Evolutionary conservation across 2,329 filamentous ascomycete genomes (phyloP), one percentile per base, ranked within the genome.

Genomic region (Aspergillus aculeatinus): DNA sequence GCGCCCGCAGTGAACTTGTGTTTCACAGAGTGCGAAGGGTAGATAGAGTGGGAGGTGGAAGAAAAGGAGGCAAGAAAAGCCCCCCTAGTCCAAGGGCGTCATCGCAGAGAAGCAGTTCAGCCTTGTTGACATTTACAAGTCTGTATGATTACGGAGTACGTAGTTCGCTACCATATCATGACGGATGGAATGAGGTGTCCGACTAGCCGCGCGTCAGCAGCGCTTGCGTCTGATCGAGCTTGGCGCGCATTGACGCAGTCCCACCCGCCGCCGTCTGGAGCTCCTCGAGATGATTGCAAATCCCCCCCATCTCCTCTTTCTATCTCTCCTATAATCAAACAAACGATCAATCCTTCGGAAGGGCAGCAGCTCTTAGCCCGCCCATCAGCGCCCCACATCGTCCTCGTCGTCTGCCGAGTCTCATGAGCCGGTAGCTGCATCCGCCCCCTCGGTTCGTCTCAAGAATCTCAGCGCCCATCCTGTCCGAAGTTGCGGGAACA

Each of bases 181-280:
- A 35, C 16, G 33, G 14, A 35, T 35, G 33, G 14, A 14, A 35
- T 35, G 2, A 35, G 12, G 33, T 12, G 33, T 19, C 19, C 25
- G 16, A 25, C 14, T 48, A 57, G 53, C 25, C 53, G 61, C 61
- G 62, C 62, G 59, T 48, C 55, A 62, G 51, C 7, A 7, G 60
- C 58, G 60, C 48, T 42, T 62, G 44, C 31, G 53, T 27, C 27
- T 55, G 42, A 19, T 14, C 2, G 27, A n/a, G 53, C 53, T 55
- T 55, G 44, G 53, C 53, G 42, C 42, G 53, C 53, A 55, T 55
- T 27, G 39, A 39, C 31, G n/a, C 33, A 52, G 29, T 56, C 51
- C 48, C 60, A 54, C 55, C 21, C 44, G 27, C 11, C 27, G 51
- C 48, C 48, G 33, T 16, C 42, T 48, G 51, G 49, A 59, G 57